Percentiles rank a stretch among this genome's conserved stretches.
Evolutionary conservation across 352 stramenopile genomes (phyloP).

Genomic region (Blastocystis sp.): DNA sequence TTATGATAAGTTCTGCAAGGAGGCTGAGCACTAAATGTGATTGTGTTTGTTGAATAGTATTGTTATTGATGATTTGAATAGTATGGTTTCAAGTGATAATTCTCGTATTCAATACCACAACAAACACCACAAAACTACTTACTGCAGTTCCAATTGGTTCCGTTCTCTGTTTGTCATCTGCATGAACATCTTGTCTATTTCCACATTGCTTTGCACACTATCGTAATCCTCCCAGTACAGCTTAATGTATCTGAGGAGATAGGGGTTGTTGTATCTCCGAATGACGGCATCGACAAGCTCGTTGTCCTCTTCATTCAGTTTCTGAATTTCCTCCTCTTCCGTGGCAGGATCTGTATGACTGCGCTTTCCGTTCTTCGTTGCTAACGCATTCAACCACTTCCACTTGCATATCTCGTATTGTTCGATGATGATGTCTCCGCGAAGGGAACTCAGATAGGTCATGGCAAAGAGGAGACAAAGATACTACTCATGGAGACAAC

Average conservation of each 20-base stretch:
- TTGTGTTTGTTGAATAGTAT: conserved; percentile 50
- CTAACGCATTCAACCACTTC: neutral
- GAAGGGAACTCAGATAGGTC: conserved; percentile 39
- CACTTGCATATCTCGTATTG: conserved; percentile 53
- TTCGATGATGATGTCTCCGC: conserved; percentile 46
- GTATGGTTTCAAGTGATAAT: too few species aligned
- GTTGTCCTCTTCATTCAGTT: neutral
- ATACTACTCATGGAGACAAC: neutral
- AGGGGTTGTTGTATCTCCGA: neutral
- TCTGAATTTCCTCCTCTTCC: neutral
- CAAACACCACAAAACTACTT: neutral
- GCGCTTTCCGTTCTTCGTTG: neutral
- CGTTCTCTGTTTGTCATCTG: conserved; percentile 1
- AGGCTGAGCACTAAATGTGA: conserved; percentile 57
- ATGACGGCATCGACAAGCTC: conserved; percentile 24
- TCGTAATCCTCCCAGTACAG: conserved; percentile 49
- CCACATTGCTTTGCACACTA: conserved; percentile 33
- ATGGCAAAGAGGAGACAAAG: neutral
- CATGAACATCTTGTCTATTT: neutral
- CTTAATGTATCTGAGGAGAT: conserved; percentile 45
- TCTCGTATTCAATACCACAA: too few species aligned
- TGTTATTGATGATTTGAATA: too few species aligned
- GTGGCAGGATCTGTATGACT: neutral
- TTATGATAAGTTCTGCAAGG: conserved; percentile 59
- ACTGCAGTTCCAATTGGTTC: conserved; percentile 5